Percentiles rank a stretch among this genome's conserved stretches.
phyloP scores from a whole-genome alignment of 164 flowering plant species.

The Vitis rupestris region DNA sequence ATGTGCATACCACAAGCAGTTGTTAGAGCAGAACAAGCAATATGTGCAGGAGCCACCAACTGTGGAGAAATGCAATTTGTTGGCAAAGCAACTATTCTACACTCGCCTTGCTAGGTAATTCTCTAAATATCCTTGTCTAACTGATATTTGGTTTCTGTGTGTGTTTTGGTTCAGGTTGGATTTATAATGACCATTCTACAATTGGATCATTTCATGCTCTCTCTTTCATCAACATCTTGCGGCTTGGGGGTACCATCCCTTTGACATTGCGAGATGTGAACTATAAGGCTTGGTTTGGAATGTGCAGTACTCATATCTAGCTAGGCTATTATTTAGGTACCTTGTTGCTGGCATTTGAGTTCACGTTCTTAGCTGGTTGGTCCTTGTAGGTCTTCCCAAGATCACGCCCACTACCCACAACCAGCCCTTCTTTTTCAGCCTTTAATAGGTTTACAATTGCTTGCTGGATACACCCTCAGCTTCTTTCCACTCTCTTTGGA shows the following conservation, averaged over 20 bases:
- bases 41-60: conserved; percentile 57
- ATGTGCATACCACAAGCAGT: conserved; percentile 44
- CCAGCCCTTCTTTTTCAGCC: neutral
- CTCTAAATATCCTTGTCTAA: neutral
- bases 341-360: neutral
- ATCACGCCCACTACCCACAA: too few relatives aligned
- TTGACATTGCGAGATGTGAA: too few relatives aligned
- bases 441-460: neutral
- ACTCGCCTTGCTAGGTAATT: conserved; percentile 69
- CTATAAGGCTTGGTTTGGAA: neutral
- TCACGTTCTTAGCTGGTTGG: neutral
- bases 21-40: conserved; percentile 60
- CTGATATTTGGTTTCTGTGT: neutral
- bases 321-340: too few relatives aligned
- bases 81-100: conserved; percentile 56
- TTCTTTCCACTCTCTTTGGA: too few relatives aligned
- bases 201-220: too few relatives aligned
- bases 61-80: conserved; percentile 44
- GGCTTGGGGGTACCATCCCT: too few relatives aligned
- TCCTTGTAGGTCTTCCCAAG: too few relatives aligned
- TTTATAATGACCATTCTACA: too few relatives aligned
- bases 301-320: too few relatives aligned
- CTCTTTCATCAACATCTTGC: too few relatives aligned
- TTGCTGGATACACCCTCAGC: too few relatives aligned
- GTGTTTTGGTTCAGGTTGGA: too few relatives aligned